phyloP scores from a whole-genome alignment of 2,329 filamentous ascomycete genomes.

The Diplodia scrobiculata region DNA sequence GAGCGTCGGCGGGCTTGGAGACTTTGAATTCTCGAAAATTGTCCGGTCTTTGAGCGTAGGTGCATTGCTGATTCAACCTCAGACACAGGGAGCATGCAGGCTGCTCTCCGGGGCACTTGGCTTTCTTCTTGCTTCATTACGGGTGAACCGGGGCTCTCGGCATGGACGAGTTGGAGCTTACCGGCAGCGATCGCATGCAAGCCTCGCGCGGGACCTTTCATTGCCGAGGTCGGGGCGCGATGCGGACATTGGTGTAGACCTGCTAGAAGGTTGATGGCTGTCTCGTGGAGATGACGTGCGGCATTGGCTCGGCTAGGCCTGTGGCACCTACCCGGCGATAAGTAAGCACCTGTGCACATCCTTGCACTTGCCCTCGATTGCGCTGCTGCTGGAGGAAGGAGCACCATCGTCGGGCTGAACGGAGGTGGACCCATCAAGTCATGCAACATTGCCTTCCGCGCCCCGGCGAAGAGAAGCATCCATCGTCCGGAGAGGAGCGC shows the following conservation, averaged over 20 bases:
- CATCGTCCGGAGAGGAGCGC: too few species aligned
- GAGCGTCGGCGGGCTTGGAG: neutral
- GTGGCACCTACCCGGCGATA: neutral
- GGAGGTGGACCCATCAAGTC: too few species aligned
- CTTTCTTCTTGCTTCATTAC: neutral
- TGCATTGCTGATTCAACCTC: neutral
- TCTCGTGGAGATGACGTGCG: neutral
- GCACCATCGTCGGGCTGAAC: too few species aligned
- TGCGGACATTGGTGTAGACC: neutral
- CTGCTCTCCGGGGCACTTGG: conserved; percentile 1
- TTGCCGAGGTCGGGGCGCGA: neutral
- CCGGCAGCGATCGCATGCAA: neutral
- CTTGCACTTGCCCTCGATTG: too few species aligned
- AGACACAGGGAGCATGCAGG: neutral
- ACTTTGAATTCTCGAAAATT: neutral
- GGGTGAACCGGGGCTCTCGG: neutral
- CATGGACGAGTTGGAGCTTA: neutral
- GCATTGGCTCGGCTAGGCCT: neutral
- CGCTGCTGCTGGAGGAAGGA: too few species aligned
- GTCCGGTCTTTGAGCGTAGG: neutral
- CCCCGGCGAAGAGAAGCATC: too few species aligned
- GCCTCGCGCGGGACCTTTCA: neutral
- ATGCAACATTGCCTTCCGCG: too few species aligned
- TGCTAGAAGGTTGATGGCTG: neutral
- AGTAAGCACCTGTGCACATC: too few species aligned